Evolutionary conservation across 2,329 filamentous ascomycete genomes (phyloP).

Genomic region (Diaporthe amygdali): DNA sequence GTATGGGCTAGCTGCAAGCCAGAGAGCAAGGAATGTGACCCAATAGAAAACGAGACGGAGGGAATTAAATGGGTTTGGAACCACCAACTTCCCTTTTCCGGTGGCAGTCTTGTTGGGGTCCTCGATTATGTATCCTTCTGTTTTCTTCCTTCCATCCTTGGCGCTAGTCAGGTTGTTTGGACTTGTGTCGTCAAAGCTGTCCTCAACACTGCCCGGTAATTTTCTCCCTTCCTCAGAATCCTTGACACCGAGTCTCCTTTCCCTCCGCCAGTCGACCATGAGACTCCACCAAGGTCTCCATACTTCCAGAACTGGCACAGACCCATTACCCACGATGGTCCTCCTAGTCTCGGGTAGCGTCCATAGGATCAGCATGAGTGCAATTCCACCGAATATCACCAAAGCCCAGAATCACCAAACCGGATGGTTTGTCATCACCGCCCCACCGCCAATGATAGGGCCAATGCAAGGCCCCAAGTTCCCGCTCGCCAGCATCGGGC

Average conservation of each 20-base stretch:
- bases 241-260: neutral
- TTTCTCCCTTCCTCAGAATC: neutral
- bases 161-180: neutral
- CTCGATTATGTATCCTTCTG: neutral
- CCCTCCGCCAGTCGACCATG: neutral
- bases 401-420: slow-evolving; percentile 33
- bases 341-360: slow-evolving; percentile 59
- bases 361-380: slow-evolving; percentile 54
- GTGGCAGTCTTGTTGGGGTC: neutral
- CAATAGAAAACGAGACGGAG: slow-evolving; percentile 56
- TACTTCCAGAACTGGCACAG: slow-evolving; percentile 52
- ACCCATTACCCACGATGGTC: slow-evolving; percentile 61
- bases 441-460: slow-evolving; percentile 21
- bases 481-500: slow-evolving; percentile 59
- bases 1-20: slow-evolving; percentile 44
- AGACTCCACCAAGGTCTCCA: slow-evolving; percentile 56
- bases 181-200: neutral
- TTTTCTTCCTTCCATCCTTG: neutral
- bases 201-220: neutral
- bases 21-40: slow-evolving; percentile 55
- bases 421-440: neutral
- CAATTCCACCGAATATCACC: slow-evolving; percentile 60
- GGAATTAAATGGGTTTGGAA: slow-evolving; percentile 58
- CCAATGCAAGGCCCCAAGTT: slow-evolving; percentile 46
- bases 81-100: slow-evolving; percentile 45